Conservation (phyloP, 78 protist genomes). For the Fonticula alba region DNA sequence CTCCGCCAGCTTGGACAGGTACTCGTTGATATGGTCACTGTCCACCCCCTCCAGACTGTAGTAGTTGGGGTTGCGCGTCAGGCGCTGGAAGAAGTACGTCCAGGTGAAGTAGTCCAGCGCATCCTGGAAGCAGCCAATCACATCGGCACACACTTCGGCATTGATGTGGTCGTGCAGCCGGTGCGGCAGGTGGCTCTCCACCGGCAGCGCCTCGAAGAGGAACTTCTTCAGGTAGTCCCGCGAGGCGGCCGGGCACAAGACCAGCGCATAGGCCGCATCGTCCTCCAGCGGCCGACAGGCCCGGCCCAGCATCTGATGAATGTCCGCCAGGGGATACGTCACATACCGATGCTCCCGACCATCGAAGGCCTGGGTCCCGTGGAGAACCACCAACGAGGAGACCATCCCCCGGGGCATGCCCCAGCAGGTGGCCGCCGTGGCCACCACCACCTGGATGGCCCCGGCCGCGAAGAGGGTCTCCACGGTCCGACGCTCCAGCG, state of each 20-base stretch:
- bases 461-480: slow-evolving; percentile 18
- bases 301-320: slow-evolving; percentile 86
- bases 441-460: slow-evolving; percentile 43
- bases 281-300: slow-evolving; percentile 43
- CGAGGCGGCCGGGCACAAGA: slow-evolving; percentile 39
- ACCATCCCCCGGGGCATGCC: slow-evolving; percentile 15
- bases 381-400: slow-evolving; percentile 13
- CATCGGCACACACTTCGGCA: slow-evolving; percentile 43
- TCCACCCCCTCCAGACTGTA: slow-evolving; percentile 43
- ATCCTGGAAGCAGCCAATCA: slow-evolving; percentile 53
- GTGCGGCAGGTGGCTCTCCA: slow-evolving; percentile 79
- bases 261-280: slow-evolving; percentile 24
- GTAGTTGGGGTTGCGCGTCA: slow-evolving; percentile 85
- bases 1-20: slow-evolving; percentile 85
- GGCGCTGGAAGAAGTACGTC: slow-evolving; percentile 78
- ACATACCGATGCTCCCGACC: slow-evolving; percentile 45
- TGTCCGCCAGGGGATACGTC: slow-evolving; percentile 69
- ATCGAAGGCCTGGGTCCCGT: slow-evolving; percentile 9
- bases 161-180: slow-evolving; percentile 69
- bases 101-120: slow-evolving; percentile 88
- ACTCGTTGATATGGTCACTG: slow-evolving; percentile 65
- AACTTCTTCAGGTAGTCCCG: slow-evolving; percentile 64
- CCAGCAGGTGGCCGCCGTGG: slow-evolving; percentile 24
- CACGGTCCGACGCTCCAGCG: slow-evolving; percentile 26
- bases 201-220: slow-evolving; percentile 85